phyloP scores from a whole-genome alignment of 1,284 basidiomycete genomes.

The Trichosporon ovoides region DNA sequence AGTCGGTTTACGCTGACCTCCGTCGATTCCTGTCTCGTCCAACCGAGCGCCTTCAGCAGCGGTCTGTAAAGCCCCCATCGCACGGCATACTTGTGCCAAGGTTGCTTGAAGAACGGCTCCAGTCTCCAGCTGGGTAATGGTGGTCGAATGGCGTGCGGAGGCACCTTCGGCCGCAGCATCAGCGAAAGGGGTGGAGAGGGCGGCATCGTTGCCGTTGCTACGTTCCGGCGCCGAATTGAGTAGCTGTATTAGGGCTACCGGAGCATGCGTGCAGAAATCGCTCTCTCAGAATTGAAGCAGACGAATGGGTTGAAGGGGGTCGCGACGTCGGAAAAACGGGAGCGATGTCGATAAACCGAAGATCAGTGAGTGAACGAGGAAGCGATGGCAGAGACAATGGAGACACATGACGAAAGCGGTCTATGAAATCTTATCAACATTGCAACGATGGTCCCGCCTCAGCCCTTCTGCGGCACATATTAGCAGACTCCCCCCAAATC shows the following conservation, averaged over 20 bases:
- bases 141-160: not conserved
- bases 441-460: not conserved
- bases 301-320: not conserved
- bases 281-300: not conserved
- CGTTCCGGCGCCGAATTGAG: not conserved
- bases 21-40: conserved; percentile 18
- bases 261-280: not conserved
- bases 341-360: not conserved
- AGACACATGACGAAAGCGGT: not conserved
- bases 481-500: not conserved
- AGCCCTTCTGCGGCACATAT: not conserved
- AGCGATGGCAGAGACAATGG: not conserved
- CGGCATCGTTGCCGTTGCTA: not conserved
- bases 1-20: not conserved
- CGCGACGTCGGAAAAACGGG: too few species aligned
- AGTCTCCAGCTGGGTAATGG: not conserved
- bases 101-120: conserved; percentile 62
- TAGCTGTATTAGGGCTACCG: not conserved
- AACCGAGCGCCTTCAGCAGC: conserved; percentile 52
- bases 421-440: not conserved
- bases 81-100: conserved; percentile 68
- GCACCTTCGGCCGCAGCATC: not conserved
- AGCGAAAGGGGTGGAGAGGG: not conserved
- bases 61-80: conserved; percentile 67
- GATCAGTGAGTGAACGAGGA: not conserved